Evolutionary conservation across 2,329 filamentous ascomycete species (phyloP).

Genomic region (Penicillium sp.): DNA sequence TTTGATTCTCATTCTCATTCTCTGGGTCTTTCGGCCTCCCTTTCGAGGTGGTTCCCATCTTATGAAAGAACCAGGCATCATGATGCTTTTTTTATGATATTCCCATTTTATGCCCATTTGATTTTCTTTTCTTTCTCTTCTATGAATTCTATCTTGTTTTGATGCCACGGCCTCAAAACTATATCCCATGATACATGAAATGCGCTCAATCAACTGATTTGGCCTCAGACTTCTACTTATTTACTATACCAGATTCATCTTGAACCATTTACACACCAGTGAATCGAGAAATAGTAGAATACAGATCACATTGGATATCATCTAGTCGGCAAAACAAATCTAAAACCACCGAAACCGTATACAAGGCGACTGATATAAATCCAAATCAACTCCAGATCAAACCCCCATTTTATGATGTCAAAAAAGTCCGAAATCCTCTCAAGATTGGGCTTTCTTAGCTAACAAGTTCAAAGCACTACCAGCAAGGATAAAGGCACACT

Average conservation of each 20-base stretch:
- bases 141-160: neutral
- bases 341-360: conserved; percentile 12
- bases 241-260: neutral
- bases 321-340: conserved; percentile 22
- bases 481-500: conserved; percentile 87
- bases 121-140: neutral
- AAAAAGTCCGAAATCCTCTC: conserved; percentile 2
- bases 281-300: conserved; percentile 16
- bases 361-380: conserved; percentile 16
- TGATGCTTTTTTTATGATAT: conserved; percentile 9
- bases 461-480: conserved; percentile 91
- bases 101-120: neutral
- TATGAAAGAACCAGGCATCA: neutral
- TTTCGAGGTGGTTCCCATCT: neutral
- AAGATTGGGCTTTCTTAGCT: conserved; percentile 56
- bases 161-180: conserved; percentile 1
- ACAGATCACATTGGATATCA: conserved; percentile 31
- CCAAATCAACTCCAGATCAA: conserved; percentile 20
- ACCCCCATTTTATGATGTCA: conserved; percentile 16
- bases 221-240: neutral
- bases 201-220: neutral
- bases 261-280: neutral
- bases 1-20: neutral
- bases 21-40: neutral
- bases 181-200: conserved; percentile 5